A percentile compares a stretch with the other conserved stretches of the same genome.
Evolutionary conservation across 495 filamentous ascomycete species (phyloP).

Genomic region (Opeltia flavorubescens): DNA sequence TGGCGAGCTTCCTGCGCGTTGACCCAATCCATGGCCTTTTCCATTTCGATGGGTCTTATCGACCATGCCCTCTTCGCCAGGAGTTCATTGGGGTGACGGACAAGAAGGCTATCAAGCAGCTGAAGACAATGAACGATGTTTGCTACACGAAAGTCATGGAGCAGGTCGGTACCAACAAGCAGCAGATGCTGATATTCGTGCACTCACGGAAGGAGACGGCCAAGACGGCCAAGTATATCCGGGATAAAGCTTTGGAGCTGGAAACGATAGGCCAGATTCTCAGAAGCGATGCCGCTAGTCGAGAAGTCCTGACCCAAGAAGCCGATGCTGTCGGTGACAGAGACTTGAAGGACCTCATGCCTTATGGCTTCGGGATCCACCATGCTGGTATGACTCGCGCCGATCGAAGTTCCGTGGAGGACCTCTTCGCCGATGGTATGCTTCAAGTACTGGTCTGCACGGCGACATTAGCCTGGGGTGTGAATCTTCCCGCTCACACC

Average conservation of each 20-base stretch:
- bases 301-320: conserved; percentile 76
- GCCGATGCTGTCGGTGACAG: conserved; percentile 70
- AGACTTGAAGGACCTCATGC: conserved; percentile 86
- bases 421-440: conserved; percentile 77
- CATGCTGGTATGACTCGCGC: conserved; percentile 91
- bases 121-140: conserved; percentile 99
- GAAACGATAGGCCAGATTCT: conserved; percentile 96
- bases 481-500: conserved; percentile 87
- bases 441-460: conserved; percentile 96
- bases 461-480: conserved; percentile 90
- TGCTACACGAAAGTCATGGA: conserved; percentile 96
- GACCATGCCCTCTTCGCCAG: conserved; percentile 85
- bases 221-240: conserved; percentile 89
- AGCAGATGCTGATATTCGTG: conserved; percentile 98
- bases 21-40: conserved; percentile 77
- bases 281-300: conserved; percentile 79
- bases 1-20: conserved; percentile 88
- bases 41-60: conserved; percentile 90
- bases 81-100: conserved; percentile 98
- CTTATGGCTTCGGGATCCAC: conserved; percentile 95
- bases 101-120: conserved; percentile 96
- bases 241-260: conserved; percentile 88
- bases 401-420: conserved; percentile 88
- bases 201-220: conserved; percentile 96
- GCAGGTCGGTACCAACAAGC: conserved; percentile 76